Conservation (phyloP, 345 rosid species). For the Populus euphratica region DNA sequence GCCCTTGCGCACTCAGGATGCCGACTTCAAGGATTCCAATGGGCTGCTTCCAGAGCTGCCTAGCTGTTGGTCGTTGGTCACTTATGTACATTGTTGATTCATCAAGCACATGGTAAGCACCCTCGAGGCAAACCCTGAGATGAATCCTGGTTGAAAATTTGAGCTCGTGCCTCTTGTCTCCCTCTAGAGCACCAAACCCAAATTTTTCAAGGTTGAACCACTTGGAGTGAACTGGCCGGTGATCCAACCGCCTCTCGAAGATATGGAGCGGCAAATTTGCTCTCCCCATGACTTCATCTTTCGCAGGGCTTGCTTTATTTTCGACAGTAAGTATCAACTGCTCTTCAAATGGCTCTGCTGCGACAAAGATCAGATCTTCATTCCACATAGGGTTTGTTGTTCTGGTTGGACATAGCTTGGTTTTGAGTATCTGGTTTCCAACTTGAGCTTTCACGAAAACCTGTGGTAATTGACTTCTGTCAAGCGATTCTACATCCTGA, state of each 20-base stretch:
- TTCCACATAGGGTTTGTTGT: conserved; percentile 31
- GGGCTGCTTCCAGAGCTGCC: conserved; percentile 32
- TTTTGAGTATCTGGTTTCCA: conserved; percentile 29
- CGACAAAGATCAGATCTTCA: conserved; percentile 32
- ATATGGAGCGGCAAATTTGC: conserved; percentile 13
- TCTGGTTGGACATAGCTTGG: conserved; percentile 23
- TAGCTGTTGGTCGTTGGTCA: conserved; percentile 29
- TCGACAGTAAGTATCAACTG: conserved; percentile 27
- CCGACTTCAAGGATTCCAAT: conserved; percentile 33
- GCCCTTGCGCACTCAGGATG: conserved; percentile 31
- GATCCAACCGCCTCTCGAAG: conserved; percentile 29
- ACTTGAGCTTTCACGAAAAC: conserved; percentile 30
- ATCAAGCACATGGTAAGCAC: conserved; percentile 33
- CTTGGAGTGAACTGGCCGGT: conserved; percentile 24
- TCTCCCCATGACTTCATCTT: conserved; percentile 27
- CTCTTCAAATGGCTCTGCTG: conserved; percentile 34
- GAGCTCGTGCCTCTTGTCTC: conserved; percentile 25
- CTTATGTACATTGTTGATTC: conserved; percentile 32
- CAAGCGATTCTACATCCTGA: conserved; percentile 29
- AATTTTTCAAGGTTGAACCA: conserved; percentile 31
- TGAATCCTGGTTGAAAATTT: conserved; percentile 35
- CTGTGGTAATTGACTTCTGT: conserved; percentile 21
- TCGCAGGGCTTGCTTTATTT: conserved; percentile 15
- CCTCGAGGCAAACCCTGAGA: conserved; percentile 30
- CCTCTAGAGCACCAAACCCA: conserved; percentile 28